These are phyloP conservation scores for Pichia nanzhaoensis DNA, from an alignment of 805 yeast genomes.

Conservation along the genomic window DNA sequence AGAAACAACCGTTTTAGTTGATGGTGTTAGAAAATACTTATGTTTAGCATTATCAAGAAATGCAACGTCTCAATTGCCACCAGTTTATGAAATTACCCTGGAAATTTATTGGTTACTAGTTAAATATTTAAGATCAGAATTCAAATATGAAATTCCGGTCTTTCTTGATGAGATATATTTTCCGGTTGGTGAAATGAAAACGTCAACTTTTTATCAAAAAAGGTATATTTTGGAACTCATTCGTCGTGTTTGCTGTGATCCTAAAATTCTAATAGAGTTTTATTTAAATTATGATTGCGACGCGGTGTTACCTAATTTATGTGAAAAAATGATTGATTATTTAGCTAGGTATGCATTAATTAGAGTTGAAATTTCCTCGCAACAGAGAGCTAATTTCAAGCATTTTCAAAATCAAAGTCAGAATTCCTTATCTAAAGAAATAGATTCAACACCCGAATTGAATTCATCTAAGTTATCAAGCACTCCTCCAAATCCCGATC, in stretches of 20 bases:
- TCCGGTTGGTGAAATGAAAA: slow-evolving; percentile 87
- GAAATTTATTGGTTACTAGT: slow-evolving; percentile 91
- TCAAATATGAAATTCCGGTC: slow-evolving; percentile 90
- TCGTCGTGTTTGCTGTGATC: slow-evolving; percentile 78
- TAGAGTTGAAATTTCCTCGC: slow-evolving; percentile 63
- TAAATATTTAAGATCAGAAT: slow-evolving; percentile 75
- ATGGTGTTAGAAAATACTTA: slow-evolving; percentile 77
- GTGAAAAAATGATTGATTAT: slow-evolving; percentile 76
- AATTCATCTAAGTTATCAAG: slow-evolving; percentile 61
- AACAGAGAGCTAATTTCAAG: slow-evolving; percentile 53
- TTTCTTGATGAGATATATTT: slow-evolving; percentile 89
- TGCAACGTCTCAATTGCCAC: slow-evolving; percentile 86
- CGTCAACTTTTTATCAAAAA: slow-evolving; percentile 90
- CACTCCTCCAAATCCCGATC: slow-evolving; percentile 48
- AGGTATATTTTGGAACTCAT: slow-evolving; percentile 77
- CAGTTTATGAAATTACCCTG: slow-evolving; percentile 84
- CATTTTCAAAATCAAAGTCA: slow-evolving; percentile 39
- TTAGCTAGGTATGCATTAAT: slow-evolving; percentile 65
- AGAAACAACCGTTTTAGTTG: slow-evolving; percentile 57
- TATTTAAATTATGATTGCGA: slow-evolving; percentile 96
- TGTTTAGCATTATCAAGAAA: slow-evolving; percentile 81
- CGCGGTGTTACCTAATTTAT: slow-evolving; percentile 67
- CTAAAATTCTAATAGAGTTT: slow-evolving; percentile 84
- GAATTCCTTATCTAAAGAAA: slow-evolving; percentile 44
- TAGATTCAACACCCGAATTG: slow-evolving; percentile 55